Conservation (phyloP, 1,284 basidiomycete species). For the Agaricales sp. region DNA sequence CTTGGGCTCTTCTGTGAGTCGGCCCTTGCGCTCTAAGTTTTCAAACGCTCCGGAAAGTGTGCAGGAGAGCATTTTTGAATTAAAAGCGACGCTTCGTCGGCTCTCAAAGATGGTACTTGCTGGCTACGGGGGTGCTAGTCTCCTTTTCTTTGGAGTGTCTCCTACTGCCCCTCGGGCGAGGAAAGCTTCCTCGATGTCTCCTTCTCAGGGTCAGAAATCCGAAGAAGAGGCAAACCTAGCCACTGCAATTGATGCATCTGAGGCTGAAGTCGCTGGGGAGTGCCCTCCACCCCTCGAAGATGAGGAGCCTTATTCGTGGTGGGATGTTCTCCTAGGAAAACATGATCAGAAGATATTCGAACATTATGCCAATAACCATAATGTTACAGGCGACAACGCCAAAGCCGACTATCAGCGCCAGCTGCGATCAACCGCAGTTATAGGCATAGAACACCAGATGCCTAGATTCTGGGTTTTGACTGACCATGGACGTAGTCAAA, state of each 20-base stretch:
- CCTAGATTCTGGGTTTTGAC: slow-evolving; percentile 76
- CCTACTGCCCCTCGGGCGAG: slow-evolving; percentile 16
- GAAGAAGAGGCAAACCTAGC: slow-evolving; percentile 52
- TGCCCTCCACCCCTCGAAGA: slow-evolving; percentile 21
- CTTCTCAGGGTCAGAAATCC: slow-evolving; percentile 23
- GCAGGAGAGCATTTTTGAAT: slow-evolving; percentile 36
- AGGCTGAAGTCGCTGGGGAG: slow-evolving; percentile 46
- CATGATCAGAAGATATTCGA: slow-evolving; percentile 76
- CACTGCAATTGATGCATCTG: slow-evolving; percentile 56
- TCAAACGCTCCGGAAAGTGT: no score
- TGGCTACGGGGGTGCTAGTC: slow-evolving; percentile 68
- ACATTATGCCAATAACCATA: slow-evolving; percentile 29
- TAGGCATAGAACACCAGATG: slow-evolving; percentile 62
- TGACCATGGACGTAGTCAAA: slow-evolving; percentile 58
- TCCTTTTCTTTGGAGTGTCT: slow-evolving; percentile 69
- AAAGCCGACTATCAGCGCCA: slow-evolving; percentile 16
- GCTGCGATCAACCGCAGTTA: slow-evolving; percentile 31
- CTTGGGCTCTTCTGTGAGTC: slow-evolving; percentile 3
- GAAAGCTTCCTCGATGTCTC: slow-evolving; percentile 10
- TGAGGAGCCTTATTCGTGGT: slow-evolving; percentile 53
- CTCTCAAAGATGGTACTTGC: slow-evolving; percentile 72
- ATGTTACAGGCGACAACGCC: slow-evolving; percentile 16
- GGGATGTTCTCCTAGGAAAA: slow-evolving; percentile 65
- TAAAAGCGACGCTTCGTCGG: slow-evolving; percentile 58
- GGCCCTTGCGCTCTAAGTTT: slow-evolving; percentile 15